phyloP scores from a whole-genome alignment of 805 yeast species.

The Ogataea ganodermae region DNA sequence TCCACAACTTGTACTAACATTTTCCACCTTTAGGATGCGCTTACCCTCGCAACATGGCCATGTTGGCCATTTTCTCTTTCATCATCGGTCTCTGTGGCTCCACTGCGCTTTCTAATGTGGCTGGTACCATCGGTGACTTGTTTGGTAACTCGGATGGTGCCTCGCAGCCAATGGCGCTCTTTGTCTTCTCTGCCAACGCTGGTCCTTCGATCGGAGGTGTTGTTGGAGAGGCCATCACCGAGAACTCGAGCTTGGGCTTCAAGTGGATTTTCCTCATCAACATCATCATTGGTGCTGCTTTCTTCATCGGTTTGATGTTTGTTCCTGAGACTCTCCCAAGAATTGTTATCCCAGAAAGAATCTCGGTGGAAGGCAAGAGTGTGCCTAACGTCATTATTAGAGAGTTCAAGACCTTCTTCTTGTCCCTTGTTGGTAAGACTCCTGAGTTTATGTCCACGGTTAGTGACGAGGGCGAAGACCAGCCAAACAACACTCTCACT shows the following conservation, averaged over 20 bases:
- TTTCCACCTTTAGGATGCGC: slow-evolving; percentile 29
- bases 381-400: slow-evolving; percentile 28
- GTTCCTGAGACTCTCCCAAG: slow-evolving; percentile 41
- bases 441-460: slow-evolving; percentile 26
- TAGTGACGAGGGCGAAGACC: slow-evolving; percentile 12
- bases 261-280: slow-evolving; percentile 38
- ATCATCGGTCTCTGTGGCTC: slow-evolving; percentile 37
- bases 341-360: slow-evolving; percentile 36
- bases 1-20: slow-evolving; percentile 5
- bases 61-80: slow-evolving; percentile 37
- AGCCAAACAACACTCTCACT: slow-evolving; percentile 23
- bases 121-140: slow-evolving; percentile 40
- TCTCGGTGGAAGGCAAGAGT: slow-evolving; percentile 27
- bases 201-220: slow-evolving; percentile 41
- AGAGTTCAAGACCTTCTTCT: slow-evolving; percentile 27
- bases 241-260: slow-evolving; percentile 32
- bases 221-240: slow-evolving; percentile 38
- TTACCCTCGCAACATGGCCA: slow-evolving; percentile 35
- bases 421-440: slow-evolving; percentile 19
- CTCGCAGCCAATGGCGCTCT: slow-evolving; percentile 39
- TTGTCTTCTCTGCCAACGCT: slow-evolving; percentile 37
- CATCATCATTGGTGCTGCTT: slow-evolving; percentile 34
- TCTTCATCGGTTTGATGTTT: slow-evolving; percentile 24
- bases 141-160: slow-evolving; percentile 38
- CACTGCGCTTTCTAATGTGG: slow-evolving; percentile 37